A percentile compares a stretch with the other conserved stretches of the same genome.
phyloP scores from a whole-genome alignment of 805 yeast species.

The Jamesozyma rosinii region DNA sequence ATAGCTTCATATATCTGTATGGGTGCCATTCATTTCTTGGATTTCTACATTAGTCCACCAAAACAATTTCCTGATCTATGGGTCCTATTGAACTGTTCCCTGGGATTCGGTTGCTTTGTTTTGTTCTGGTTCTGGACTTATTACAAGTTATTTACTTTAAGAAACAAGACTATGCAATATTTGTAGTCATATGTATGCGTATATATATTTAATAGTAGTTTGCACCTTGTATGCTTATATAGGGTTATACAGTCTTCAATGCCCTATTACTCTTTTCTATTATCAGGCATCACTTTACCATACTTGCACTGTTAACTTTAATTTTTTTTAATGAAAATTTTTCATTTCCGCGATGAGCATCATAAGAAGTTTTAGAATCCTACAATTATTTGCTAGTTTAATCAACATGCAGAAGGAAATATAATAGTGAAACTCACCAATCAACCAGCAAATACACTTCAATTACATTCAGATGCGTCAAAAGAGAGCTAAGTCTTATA shows the following conservation, averaged over 20 bases:
- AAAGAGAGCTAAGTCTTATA: conserved; percentile 87
- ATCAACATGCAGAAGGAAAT: too few relatives aligned
- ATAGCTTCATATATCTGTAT: conserved; percentile 46
- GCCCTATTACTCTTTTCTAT: too few relatives aligned
- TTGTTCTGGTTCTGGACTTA: conserved; percentile 79
- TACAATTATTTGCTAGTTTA: not conserved
- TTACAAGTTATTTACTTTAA: conserved; percentile 38
- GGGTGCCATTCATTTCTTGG: conserved; percentile 44
- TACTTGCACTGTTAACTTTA: too few relatives aligned
- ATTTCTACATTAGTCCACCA: conserved; percentile 45
- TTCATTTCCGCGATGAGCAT: not conserved
- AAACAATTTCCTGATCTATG: conserved; percentile 68
- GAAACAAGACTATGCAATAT: conserved; percentile 22
- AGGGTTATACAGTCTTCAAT: too few relatives aligned
- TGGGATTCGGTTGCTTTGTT: conserved; percentile 68
- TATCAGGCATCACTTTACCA: too few relatives aligned
- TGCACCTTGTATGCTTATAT: too few relatives aligned
- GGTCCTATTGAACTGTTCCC: conserved; percentile 64
- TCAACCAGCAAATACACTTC: too few relatives aligned
- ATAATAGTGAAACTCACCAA: too few relatives aligned
- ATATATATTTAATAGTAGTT: not conserved
- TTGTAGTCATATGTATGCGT: conserved; percentile 7
- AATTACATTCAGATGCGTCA: conserved; percentile 96
- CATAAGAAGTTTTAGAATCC: conserved; percentile 4
- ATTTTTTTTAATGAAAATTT: not conserved